Evolutionary conservation across 2,329 filamentous ascomycete genomes (phyloP).

Genomic region (Cladosporium oxysporum): DNA sequence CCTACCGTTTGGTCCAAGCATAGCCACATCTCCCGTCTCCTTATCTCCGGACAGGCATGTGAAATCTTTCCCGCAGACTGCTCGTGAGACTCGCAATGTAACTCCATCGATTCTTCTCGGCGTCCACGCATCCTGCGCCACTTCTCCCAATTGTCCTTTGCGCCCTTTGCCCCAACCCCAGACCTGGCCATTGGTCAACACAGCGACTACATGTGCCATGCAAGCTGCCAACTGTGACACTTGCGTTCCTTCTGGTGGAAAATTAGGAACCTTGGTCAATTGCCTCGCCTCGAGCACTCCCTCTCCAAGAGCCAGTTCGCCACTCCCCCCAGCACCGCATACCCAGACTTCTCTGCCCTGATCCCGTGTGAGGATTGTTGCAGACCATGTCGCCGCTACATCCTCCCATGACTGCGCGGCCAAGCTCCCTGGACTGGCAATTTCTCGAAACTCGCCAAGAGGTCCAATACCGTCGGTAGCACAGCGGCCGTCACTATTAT

Average conservation of each 20-base stretch:
- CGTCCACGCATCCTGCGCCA: constrained; percentile 53
- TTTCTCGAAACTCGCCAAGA: constrained; percentile 5
- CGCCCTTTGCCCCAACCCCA: constrained; percentile 89
- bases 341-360: constrained; percentile 54
- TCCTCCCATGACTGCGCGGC: not conserved
- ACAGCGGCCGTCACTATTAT: constrained; percentile 51
- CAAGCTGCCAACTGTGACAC: constrained; percentile 69
- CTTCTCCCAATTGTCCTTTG: constrained; percentile 77
- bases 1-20: constrained; percentile 79
- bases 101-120: constrained; percentile 64
- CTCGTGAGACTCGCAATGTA: constrained; percentile 64
- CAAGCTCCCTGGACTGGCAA: not conserved
- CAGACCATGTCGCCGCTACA: constrained; percentile 74
- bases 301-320: constrained; percentile 68
- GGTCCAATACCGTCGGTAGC: constrained; percentile 36
- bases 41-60: constrained; percentile 67
- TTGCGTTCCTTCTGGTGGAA: constrained; percentile 62
- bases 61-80: constrained; percentile 81
- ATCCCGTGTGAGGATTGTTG: constrained; percentile 60
- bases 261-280: constrained; percentile 57
- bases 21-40: constrained; percentile 58
- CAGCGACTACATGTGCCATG: constrained; percentile 74
- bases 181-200: constrained; percentile 73
- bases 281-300: constrained; percentile 30
- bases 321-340: constrained; percentile 67